These are phyloP conservation scores for Cutaneotrichosporon mucoides DNA, from an alignment of 1,284 basidiomycete species.

Conservation along the genomic window DNA sequence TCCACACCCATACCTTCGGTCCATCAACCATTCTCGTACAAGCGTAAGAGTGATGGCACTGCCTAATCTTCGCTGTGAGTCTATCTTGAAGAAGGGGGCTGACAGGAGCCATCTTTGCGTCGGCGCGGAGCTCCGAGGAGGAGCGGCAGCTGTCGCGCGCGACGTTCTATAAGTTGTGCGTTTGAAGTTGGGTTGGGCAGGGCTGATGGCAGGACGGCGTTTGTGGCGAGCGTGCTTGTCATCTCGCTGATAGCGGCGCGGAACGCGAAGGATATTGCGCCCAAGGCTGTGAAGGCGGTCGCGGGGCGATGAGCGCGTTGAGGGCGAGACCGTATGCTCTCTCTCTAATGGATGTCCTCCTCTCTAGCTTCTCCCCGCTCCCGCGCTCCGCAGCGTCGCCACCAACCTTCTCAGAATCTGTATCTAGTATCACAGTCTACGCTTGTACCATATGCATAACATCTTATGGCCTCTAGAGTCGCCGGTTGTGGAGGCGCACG, in stretches of 20 bases:
- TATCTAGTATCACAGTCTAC: too few species aligned
- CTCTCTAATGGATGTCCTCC: too few species aligned
- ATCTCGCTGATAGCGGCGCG: slow-evolving; percentile 46
- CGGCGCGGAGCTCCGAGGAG: slow-evolving; percentile 49
- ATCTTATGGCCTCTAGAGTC: too few species aligned
- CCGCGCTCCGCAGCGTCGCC: too few species aligned
- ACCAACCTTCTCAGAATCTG: too few species aligned
- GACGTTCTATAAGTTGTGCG: slow-evolving; percentile 50
- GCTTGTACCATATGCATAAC: too few species aligned
- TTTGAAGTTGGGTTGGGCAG: too few species aligned
- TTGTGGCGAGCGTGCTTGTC: slow-evolving; percentile 46
- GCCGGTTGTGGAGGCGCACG: too few species aligned
- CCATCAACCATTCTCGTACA: too few species aligned
- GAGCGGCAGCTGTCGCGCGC: slow-evolving; percentile 45
- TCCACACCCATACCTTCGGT: too few species aligned
- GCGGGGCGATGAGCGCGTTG: not conserved
- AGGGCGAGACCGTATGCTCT: too few species aligned
- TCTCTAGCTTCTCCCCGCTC: too few species aligned
- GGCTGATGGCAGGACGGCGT: slow-evolving; percentile 38
- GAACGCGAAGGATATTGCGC: slow-evolving; percentile 36
- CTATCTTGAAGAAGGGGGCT: not conserved
- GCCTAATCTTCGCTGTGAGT: slow-evolving; percentile 45
- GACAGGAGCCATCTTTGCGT: slow-evolving; percentile 47
- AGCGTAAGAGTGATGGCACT: slow-evolving; percentile 31
- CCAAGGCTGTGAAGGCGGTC: slow-evolving; percentile 30